Evolutionary conservation across 805 yeast genomes (phyloP), one percentile per base, ranked within the genome.

Genomic region (Ascoidea asiatica): DNA sequence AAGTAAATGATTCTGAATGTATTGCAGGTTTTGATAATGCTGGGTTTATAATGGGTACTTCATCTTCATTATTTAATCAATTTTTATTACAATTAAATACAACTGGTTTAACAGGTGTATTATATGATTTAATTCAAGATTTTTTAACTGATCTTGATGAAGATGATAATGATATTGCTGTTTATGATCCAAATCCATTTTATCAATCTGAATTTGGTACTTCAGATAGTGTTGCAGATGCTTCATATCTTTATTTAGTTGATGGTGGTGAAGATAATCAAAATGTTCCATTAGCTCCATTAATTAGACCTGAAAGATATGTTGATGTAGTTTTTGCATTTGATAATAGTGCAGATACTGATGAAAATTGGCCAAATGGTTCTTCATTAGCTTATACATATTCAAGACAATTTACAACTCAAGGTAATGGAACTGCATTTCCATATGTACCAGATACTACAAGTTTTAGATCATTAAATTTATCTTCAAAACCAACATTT

Each of bases 1-100:
- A 56, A 19, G 78, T 86, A 7, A 53, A 58, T 17, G 60, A 60
- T 38, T 62, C 63, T 13, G 55, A 58, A 8, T 88, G 95, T 62
- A 62, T 74, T 46, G 72, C 64, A 2, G 89, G 90, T 2, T 79
- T 72, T 47, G 95, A 88, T 60, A 85, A 85, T 53, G 79, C 84
- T 5, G 94, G 95, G 5, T 88, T 76, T 56, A 63, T 84, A 29
- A 65, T 85, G 63, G 95, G 94, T 37, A 79, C 95, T 5, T 84
- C 95, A 1, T 81, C 95, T 2, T 70, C 90, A 1, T 61, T 86
- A 42, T 86, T 86, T 66, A 85, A 82, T 57, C 78, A 77, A 57
- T 66, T 80, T 43, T 56, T 84, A 18, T 60, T 81, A 40, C 70
- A 71, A 50, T 59, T 82, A 46, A 77, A 81, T 57, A 57, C 75